Conservation (phyloP, 805 yeast species). For the Schizosaccharomyces osmophilus region DNA sequence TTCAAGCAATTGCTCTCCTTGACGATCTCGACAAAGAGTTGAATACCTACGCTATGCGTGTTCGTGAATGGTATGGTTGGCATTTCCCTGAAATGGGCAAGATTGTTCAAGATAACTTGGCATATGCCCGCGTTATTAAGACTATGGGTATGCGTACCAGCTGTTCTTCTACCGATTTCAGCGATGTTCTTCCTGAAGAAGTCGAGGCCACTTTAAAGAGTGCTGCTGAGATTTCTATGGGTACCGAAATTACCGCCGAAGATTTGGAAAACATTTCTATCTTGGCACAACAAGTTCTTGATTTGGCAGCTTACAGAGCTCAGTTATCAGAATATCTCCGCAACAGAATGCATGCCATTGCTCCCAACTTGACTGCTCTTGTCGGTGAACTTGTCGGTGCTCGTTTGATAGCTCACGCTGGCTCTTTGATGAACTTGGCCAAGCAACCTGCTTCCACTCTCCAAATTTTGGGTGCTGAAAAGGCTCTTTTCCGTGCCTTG, state of each 20-base stretch:
- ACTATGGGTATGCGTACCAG: conserved; percentile 85
- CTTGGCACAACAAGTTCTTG: conserved; percentile 88
- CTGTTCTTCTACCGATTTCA: conserved; percentile 72
- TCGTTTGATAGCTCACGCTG: conserved; percentile 89
- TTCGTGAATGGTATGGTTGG: conserved; percentile 99
- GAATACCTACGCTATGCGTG: conserved; percentile 95
- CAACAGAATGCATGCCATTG: conserved; percentile 95
- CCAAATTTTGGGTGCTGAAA: conserved; percentile 96
- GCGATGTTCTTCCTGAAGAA: conserved; percentile 80
- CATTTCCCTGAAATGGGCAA: conserved; percentile 98
- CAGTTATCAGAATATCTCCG: conserved; percentile 76
- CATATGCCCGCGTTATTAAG: conserved; percentile 81
- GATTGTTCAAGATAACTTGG: conserved; percentile 84
- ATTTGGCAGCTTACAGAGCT: conserved; percentile 88
- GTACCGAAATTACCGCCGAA: conserved; percentile 86
- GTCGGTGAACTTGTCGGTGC: conserved; percentile 98
- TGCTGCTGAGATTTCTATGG: conserved; percentile 98
- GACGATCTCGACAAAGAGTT: conserved; percentile 94
- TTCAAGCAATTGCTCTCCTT: conserved; percentile 89
- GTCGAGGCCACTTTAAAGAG: conserved; percentile 73
- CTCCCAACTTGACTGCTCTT: conserved; percentile 84
- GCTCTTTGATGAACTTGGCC: conserved; percentile 78
- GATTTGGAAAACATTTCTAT: conserved; percentile 74
- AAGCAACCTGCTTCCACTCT: conserved; percentile 97
- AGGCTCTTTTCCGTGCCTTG: conserved; percentile 93